A percentile compares a stretch with the other conserved stretches of the same genome.
Evolutionary conservation across 169 alveolate genomes (phyloP).

Genomic region (Plasmodium knowlesi): DNA sequence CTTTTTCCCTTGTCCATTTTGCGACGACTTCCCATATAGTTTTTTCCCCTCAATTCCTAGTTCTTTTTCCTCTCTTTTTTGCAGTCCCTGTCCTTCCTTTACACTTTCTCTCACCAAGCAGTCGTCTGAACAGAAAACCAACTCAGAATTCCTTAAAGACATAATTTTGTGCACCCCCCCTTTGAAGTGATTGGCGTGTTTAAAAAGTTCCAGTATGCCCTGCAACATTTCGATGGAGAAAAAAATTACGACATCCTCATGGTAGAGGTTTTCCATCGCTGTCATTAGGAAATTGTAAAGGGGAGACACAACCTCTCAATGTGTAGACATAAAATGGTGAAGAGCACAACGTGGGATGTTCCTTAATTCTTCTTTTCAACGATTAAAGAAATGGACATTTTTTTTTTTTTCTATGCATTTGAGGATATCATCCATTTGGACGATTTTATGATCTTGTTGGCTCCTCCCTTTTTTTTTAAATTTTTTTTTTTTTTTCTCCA

Average conservation of each 20-base stretch:
- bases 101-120: neutral
- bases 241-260: conserved; percentile 26
- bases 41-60: no score
- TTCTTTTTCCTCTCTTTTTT: no score
- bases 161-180: neutral
- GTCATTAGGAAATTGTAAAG: neutral
- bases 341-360: neutral
- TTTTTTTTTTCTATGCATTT: no score
- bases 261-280: conserved; percentile 22
- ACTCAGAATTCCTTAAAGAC: neutral
- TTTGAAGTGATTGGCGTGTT: neutral
- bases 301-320: neutral
- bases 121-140: conserved; percentile 16
- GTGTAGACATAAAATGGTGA: neutral
- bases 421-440: neutral
- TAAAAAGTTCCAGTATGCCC: conserved; percentile 15
- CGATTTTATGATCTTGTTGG: neutral
- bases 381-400: neutral
- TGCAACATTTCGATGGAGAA: conserved; percentile 47
- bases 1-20: neutral
- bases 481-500: neutral
- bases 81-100: neutral
- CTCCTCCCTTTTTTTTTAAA: neutral
- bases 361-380: neutral
- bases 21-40: neutral